phyloP scores from a whole-genome alignment of 1,139 yeast species.

The Diutina scorzettiae region DNA sequence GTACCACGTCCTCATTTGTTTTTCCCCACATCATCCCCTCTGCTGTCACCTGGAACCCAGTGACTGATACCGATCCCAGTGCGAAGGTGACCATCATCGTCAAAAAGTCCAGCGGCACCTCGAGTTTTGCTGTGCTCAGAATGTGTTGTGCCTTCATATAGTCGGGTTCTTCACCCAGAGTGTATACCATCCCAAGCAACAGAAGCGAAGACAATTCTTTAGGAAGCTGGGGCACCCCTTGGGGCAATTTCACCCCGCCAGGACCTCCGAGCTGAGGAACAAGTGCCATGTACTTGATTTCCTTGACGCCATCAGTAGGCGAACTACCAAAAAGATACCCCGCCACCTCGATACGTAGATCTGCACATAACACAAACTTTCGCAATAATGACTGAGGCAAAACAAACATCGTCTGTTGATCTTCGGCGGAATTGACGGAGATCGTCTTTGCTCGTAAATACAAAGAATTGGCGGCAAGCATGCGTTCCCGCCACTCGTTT shows the following conservation, averaged over 20 bases:
- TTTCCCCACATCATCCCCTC: slow-evolving; percentile 76
- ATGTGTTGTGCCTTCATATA: slow-evolving; percentile 63
- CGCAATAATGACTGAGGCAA: slow-evolving; percentile 73
- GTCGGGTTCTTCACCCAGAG: slow-evolving; percentile 52
- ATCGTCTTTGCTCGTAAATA: slow-evolving; percentile 69
- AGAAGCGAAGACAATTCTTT: slow-evolving; percentile 36
- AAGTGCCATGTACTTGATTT: slow-evolving; percentile 61
- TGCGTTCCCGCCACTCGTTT: slow-evolving; percentile 87
- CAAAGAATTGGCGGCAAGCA: slow-evolving; percentile 65
- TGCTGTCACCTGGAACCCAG: slow-evolving; percentile 49
- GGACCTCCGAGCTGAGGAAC: slow-evolving; percentile 83
- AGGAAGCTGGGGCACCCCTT: slow-evolving; percentile 12
- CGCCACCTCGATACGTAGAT: slow-evolving; percentile 71
- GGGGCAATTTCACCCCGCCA: slow-evolving; percentile 54
- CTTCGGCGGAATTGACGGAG: slow-evolving; percentile 28
- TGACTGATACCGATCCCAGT: slow-evolving; percentile 74
- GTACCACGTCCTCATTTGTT: slow-evolving; percentile 43
- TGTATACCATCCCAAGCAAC: slow-evolving; percentile 73
- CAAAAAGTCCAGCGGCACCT: slow-evolving; percentile 27
- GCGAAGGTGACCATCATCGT: slow-evolving; percentile 62
- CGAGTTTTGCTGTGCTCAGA: slow-evolving; percentile 42
- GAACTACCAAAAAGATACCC: slow-evolving; percentile 71
- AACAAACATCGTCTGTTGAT: slow-evolving; percentile 47
- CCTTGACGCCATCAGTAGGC: slow-evolving; percentile 66
- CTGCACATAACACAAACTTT: slow-evolving; percentile 73